Evolutionary conservation across 2,329 filamentous ascomycete genomes (phyloP), one percentile per base, ranked within the genome.

Genomic region (Neofusicoccum sp.): DNA sequence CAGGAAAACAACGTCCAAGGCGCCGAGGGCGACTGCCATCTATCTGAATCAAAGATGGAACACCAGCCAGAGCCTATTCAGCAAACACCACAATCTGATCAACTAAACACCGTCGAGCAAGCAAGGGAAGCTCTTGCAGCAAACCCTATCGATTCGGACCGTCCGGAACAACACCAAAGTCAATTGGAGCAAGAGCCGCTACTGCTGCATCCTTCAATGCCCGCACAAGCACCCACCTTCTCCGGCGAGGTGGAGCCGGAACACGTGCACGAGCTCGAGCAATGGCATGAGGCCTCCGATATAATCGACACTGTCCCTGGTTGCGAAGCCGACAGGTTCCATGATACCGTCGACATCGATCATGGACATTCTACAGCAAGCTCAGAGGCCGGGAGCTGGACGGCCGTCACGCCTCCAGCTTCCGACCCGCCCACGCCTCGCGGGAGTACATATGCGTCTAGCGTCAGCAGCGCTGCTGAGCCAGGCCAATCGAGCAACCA

Each of bases 401-500:
- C 58, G 6, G 47, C 45, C 12, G 58, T 51, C 9, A 60, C 58
- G 5, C 58, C 58, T 2, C 58, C 58, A 28, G 58, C 45, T 6
- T 60, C 57, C n/a, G 57, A 51, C 26, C 47, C 58, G 2, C 40
- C 47, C 14, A 59, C 57, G 24, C 44, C 57, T 14, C 57, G 57
- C 58, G 34, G 20, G 47, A 36, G 43, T n/a, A 48, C 44, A 5
- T 59, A 59, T 28, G 38, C 43, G 7, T 59, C 57, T 20, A 47
- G 57, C 33, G 34, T 59, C n/a, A 59, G 44, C 24, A 47, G 57
- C 43, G 33, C 36, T n/a, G 60, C 48, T 24, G 59, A 53, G n/a
- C 43, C 40, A 41, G 34, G 33, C 14, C 28, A 65, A 64, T 20
- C 64, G 65, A 34, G 48, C 61, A 12, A 59, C 26, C 34, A 40